These are phyloP conservation scores for Luzula sylvatica DNA, from an alignment of 176 grass and related monocot species.

Conservation along the genomic window DNA sequence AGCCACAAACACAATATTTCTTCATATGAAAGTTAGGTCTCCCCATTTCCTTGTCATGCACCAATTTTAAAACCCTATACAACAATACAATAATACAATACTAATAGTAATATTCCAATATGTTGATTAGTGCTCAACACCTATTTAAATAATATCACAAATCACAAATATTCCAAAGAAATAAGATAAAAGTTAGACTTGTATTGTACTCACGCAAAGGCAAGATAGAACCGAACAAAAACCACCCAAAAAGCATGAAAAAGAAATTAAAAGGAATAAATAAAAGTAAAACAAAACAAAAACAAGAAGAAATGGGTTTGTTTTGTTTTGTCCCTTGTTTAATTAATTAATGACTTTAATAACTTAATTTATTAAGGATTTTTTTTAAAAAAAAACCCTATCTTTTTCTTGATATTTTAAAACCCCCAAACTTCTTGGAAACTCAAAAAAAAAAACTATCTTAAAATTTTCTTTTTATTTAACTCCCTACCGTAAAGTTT, in stretches of 20 bases:
- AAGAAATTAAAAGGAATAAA: not conserved
- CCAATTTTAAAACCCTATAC: no score
- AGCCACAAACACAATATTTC: constrained; percentile 17
- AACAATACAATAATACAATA: no score
- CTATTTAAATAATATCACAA: constrained; percentile 4
- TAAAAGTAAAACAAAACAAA: not conserved
- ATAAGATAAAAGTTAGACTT: not conserved
- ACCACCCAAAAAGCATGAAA: not conserved
- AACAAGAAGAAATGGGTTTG: not conserved
- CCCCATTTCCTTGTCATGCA: constrained; percentile 13
- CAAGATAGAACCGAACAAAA: constrained; percentile 11
- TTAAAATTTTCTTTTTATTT: no score
- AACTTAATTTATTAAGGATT: not conserved
- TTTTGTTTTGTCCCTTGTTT: not conserved
- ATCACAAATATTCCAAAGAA: not conserved
- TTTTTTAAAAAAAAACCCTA: no score
- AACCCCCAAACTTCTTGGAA: no score
- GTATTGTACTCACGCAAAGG: constrained; percentile 10
- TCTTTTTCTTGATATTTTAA: no score
- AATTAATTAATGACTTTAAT: not conserved
- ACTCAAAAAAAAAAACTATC: no score
- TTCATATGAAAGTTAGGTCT: constrained; percentile 10
- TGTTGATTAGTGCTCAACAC: constrained; percentile 9
- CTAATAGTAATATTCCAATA: not conserved
- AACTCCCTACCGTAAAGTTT: no score